Conservation (phyloP, 192 early-diverging fungal genomes). For the Backusella sp. region DNA sequence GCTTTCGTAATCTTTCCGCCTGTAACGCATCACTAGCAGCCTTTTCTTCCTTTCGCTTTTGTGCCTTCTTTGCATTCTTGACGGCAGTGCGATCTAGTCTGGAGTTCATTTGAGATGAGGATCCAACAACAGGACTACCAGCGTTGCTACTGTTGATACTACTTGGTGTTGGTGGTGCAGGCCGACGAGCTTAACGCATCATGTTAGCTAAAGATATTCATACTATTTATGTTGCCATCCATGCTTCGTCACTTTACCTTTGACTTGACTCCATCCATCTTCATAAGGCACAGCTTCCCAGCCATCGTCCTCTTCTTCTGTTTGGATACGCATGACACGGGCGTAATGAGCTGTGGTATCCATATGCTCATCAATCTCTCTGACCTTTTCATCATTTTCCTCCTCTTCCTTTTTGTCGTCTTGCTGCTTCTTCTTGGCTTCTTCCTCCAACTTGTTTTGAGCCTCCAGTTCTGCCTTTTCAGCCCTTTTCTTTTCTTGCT, state of each 20-base stretch:
- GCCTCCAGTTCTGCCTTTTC: neutral
- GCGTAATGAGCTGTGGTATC: conserved; percentile 21
- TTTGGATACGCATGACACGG: conserved; percentile 30
- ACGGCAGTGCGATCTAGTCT: neutral
- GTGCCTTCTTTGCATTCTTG: conserved; percentile 34
- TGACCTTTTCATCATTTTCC: neutral
- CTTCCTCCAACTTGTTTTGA: neutral
- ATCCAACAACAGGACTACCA: neutral
- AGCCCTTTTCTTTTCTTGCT: neutral
- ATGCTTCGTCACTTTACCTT: neutral
- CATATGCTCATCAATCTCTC: conserved; percentile 30
- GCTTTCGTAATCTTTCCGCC: conserved; percentile 53
- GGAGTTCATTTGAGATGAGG: neutral
- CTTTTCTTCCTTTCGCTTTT: conserved; percentile 56
- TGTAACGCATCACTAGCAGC: conserved; percentile 48
- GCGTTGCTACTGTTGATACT: neutral
- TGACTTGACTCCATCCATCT: conserved; percentile 28
- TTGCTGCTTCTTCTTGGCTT: neutral
- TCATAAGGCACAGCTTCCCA: conserved; percentile 19
- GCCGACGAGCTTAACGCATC: neutral
- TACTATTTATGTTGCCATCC: neutral
- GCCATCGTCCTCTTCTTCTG: conserved; percentile 6
- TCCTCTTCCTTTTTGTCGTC: neutral
- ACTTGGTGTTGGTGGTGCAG: neutral
- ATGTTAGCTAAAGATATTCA: too few relatives aligned